These are phyloP conservation scores for Xylaria sp. DNA, from an alignment of 2,329 filamentous ascomycete species.

Conservation along the genomic window DNA sequence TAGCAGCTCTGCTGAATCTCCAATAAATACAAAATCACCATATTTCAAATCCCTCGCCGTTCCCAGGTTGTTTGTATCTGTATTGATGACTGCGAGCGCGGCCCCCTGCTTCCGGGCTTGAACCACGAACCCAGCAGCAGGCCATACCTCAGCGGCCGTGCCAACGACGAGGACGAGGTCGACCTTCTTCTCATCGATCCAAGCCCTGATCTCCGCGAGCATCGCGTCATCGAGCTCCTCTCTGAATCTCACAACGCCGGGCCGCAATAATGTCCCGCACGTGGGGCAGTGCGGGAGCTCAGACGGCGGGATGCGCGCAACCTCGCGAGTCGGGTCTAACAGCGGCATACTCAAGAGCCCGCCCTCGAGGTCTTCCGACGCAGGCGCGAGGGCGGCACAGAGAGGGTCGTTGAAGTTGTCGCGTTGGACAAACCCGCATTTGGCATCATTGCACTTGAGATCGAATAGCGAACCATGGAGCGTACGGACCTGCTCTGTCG, in stretches of 20 bases:
- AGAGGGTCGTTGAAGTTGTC: slow-evolving; percentile 81
- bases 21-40: slow-evolving; percentile 63
- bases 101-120: slow-evolving; percentile 72
- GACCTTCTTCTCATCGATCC: slow-evolving; percentile 66
- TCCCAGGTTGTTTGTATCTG: slow-evolving; percentile 62
- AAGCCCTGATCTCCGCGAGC: slow-evolving; percentile 69
- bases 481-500: slow-evolving; percentile 71
- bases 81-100: slow-evolving; percentile 80
- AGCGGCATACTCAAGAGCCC: slow-evolving; percentile 54
- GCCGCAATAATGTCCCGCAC: slow-evolving; percentile 73
- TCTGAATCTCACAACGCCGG: slow-evolving; percentile 86
- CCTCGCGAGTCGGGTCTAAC: slow-evolving; percentile 57
- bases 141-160: slow-evolving; percentile 79
- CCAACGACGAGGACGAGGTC: slow-evolving; percentile 88
- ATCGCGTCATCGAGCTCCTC: slow-evolving; percentile 73
- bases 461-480: slow-evolving; percentile 86
- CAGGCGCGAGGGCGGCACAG: slow-evolving; percentile 75
- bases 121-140: slow-evolving; percentile 79
- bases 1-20: slow-evolving; percentile 60
- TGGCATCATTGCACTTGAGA: slow-evolving; percentile 74
- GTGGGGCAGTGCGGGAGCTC: slow-evolving; percentile 78
- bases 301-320: slow-evolving; percentile 54
- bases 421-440: slow-evolving; percentile 72
- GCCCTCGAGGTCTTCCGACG: slow-evolving; percentile 60
- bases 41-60: slow-evolving; percentile 54